Conservation (phyloP, 2,329 filamentous ascomycete genomes). For the Hortaea werneckii region DNA sequence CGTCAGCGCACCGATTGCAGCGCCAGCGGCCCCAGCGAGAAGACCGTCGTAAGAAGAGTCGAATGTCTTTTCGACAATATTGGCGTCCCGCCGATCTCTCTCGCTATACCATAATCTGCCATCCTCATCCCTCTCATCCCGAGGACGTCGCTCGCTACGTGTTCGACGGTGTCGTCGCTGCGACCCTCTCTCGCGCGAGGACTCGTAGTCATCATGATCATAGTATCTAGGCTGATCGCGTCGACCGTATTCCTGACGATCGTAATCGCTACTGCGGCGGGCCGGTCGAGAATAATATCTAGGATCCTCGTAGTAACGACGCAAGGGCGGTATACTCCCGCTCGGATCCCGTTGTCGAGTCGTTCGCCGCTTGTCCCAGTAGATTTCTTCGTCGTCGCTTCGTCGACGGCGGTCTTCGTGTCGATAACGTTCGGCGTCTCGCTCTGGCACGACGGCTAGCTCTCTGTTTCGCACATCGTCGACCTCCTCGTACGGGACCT, state of each 20-base stretch:
- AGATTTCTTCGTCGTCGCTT: neutral
- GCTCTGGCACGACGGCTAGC: slow-evolving; percentile 3
- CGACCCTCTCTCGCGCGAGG: neutral
- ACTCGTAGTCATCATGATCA: slow-evolving; percentile 3
- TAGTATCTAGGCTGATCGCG: neutral
- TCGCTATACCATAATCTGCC: slow-evolving; percentile 10
- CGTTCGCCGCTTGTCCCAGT: neutral
- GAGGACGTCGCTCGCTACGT: neutral
- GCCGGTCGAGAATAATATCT: neutral
- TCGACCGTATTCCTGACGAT: neutral
- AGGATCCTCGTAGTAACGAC: neutral
- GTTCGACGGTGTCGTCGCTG: neutral
- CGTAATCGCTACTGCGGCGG: neutral
- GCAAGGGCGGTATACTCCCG: neutral
- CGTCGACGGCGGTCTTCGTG: neutral
- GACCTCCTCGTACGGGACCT: slow-evolving; percentile 9
- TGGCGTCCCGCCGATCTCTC: slow-evolving; percentile 11
- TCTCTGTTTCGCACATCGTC: slow-evolving; percentile 6
- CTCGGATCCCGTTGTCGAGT: neutral
- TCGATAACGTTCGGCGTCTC: neutral
- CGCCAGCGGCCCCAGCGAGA: slow-evolving; percentile 13
- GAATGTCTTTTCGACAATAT: slow-evolving; percentile 13
- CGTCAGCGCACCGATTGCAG: slow-evolving; percentile 14
- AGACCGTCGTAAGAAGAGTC: slow-evolving; percentile 16
- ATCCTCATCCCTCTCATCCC: slow-evolving; percentile 2